A percentile compares a stretch with the other conserved stretches of the same genome.
phyloP scores from a whole-genome alignment of 148 eudicot genomes.

The Rhododendron vialii region DNA sequence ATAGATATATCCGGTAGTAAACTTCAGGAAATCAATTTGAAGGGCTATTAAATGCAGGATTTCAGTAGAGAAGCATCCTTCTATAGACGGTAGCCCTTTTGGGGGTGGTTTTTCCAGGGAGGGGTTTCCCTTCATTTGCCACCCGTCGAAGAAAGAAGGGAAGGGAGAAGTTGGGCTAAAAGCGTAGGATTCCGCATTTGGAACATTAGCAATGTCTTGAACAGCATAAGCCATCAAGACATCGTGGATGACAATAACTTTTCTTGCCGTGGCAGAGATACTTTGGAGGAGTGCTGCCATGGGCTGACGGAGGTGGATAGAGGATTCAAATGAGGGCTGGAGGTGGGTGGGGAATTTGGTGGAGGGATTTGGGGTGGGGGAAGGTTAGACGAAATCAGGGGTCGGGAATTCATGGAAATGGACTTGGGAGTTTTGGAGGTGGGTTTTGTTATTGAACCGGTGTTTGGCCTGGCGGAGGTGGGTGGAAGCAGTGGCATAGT shows the following conservation, averaged over 20 bases:
- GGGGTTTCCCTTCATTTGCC: slow-evolving; percentile 12
- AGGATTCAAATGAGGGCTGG: not conserved
- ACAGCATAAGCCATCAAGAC: slow-evolving; percentile 7
- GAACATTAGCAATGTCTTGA: slow-evolving; percentile 13
- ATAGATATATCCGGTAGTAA: slow-evolving; percentile 22
- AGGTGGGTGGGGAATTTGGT: slow-evolving; percentile 6
- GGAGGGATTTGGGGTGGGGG: slow-evolving; percentile 2
- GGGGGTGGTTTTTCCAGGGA: not conserved
- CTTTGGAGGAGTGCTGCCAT: not conserved
- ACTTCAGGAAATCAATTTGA: not conserved
- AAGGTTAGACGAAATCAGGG: not conserved
- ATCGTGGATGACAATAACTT: slow-evolving; percentile 9
- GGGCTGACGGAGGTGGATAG: slow-evolving; percentile 1
- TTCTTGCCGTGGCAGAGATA: not conserved
- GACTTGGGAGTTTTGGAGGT: not conserved
- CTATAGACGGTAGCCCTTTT: not conserved
- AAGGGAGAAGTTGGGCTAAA: not conserved
- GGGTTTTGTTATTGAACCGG: slow-evolving; percentile 14
- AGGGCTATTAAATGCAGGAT: not conserved
- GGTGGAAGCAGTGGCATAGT: slow-evolving; percentile 19
- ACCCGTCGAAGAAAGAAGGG: not conserved
- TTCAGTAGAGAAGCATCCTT: slow-evolving; percentile 23
- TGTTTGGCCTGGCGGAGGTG: slow-evolving; percentile 35
- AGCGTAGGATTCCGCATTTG: not conserved
- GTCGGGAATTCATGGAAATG: slow-evolving; percentile 5